Evolutionary conservation across 2,329 filamentous ascomycete species (phyloP), one percentile per base, ranked within the genome.

Genomic region (Aspergillus japonicus): DNA sequence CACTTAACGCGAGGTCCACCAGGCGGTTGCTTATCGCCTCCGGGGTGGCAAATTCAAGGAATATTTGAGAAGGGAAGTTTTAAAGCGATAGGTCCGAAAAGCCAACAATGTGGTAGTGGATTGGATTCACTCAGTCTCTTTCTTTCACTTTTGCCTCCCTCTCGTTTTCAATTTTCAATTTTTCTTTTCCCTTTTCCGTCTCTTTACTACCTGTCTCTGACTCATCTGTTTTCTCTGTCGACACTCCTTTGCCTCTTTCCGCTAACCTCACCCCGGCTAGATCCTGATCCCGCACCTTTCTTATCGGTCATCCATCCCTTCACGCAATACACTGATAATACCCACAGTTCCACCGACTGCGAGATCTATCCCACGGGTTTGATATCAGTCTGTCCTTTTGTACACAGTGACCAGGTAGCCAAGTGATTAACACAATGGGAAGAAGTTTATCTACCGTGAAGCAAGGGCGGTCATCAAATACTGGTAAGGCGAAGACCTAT

Each of bases 1-100:
- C 73, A 76, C 72, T 76, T 76, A 68, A 76, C 74, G 73, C 74
- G 74, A 65, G 60, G 53, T 29, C 63, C 65, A 50, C 14, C 47
- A 50, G 44, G 52, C 55, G 58, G 50, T 5, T 44, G 39, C 62
- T 63, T 59, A 62, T 57, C 50, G 59, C 12, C 53, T 59, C 57
- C 60, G 61, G 58, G 57, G 50, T 54, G 53, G 53, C 53, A 16
- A 29, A 26, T 50, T 21, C n/a, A 19, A 19, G 39, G 16, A 19
- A 44, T 44, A 8, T 3, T 8, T 19, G 16, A 19, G 39, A n/a
- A 16, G 7, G 39, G 39, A 44, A 44, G 12, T 19, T 44, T 44
- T 19, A 4, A n/a, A 16, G 16, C 19, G 39, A 44, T 44, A 44
- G 14, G 39, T 44, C 39, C n/a, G 16, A 44, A 19, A 16, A 16